Conservation (phyloP, 441 rosid species). For the Hura crepitans region DNA sequence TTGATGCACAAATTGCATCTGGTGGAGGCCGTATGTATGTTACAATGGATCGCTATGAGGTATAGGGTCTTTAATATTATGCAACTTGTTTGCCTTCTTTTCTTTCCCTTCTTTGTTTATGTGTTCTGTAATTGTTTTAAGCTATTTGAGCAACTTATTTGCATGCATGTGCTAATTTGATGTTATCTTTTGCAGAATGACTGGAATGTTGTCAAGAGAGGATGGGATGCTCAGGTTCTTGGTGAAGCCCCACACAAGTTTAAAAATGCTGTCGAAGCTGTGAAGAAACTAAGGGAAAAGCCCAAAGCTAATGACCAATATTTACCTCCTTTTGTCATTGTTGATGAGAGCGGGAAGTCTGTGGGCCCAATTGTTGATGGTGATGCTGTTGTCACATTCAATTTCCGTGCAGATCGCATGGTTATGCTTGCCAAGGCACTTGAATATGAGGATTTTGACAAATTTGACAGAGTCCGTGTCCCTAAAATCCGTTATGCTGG, state of each 20-base stretch:
- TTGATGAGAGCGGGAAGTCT: slow-evolving; percentile 69
- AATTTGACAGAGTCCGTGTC: slow-evolving; percentile 78
- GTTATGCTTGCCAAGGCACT: slow-evolving; percentile 91
- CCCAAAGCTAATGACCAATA: slow-evolving; percentile 83
- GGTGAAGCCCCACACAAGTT: slow-evolving; percentile 97
- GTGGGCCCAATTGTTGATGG: slow-evolving; percentile 94
- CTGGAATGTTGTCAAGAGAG: slow-evolving; percentile 88
- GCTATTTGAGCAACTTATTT: background rate
- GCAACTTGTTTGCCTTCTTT: too few species aligned
- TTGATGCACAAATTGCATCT: slow-evolving; percentile 90
- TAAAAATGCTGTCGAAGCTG: slow-evolving; percentile 76
- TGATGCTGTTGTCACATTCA: slow-evolving; percentile 90
- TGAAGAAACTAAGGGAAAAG: slow-evolving; percentile 63
- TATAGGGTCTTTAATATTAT: slow-evolving; percentile 13
- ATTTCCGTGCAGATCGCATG: slow-evolving; percentile 98
- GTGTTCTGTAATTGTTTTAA: too few species aligned
- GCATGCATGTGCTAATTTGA: background rate
- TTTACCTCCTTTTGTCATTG: slow-evolving; percentile 86
- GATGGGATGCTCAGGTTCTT: slow-evolving; percentile 99
- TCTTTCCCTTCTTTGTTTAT: too few species aligned
- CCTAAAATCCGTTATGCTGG: slow-evolving; percentile 92
- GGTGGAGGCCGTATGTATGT: slow-evolving; percentile 99
- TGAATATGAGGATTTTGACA: slow-evolving; percentile 77
- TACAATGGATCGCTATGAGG: slow-evolving; percentile 99
- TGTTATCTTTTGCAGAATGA: slow-evolving; percentile 57